Percentiles rank a stretch among this genome's conserved stretches.
These are phyloP conservation scores for Arthromyces matolae DNA, from an alignment of 768 basidiomycete species.

Conservation along the genomic window DNA sequence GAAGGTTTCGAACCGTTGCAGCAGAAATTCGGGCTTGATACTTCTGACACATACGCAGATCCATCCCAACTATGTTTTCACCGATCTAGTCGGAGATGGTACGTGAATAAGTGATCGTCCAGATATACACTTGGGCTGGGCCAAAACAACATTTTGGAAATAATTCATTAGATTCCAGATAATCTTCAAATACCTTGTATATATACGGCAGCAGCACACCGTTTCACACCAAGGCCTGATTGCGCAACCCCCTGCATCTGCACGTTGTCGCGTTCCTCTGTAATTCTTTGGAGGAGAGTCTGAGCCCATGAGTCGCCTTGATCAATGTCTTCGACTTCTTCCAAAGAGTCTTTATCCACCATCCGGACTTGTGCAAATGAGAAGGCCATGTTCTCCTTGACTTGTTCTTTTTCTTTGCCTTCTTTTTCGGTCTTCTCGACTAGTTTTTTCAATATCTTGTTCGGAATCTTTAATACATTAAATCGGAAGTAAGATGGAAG, in stretches of 20 bases:
- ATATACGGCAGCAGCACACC: conserved; percentile 70
- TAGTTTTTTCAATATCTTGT: conserved; percentile 77
- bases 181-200: conserved; percentile 46
- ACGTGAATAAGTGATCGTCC: conserved; percentile 14
- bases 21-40: conserved; percentile 39
- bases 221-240: conserved; percentile 73
- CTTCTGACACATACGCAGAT: conserved; percentile 29
- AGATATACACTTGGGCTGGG: conserved; percentile 31
- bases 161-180: too few species aligned
- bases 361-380: conserved; percentile 93
- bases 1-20: conserved; percentile 34
- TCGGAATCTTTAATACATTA: conserved; percentile 55
- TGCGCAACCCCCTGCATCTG: conserved; percentile 43
- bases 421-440: conserved; percentile 84
- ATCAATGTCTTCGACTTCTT: conserved; percentile 62
- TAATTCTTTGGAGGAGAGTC: conserved; percentile 56
- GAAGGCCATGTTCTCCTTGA: conserved; percentile 59
- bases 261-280: conserved; percentile 38
- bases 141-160: too few species aligned
- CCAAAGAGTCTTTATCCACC: conserved; percentile 66
- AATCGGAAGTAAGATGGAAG: not conserved
- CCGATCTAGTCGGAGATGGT: conserved; percentile 5
- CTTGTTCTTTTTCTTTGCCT: conserved; percentile 48
- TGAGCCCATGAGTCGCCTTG: conserved; percentile 80
- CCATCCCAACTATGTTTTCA: conserved; percentile 26